phyloP scores from a whole-genome alignment of 345 rosid species.

The Corymbia maculata region DNA sequence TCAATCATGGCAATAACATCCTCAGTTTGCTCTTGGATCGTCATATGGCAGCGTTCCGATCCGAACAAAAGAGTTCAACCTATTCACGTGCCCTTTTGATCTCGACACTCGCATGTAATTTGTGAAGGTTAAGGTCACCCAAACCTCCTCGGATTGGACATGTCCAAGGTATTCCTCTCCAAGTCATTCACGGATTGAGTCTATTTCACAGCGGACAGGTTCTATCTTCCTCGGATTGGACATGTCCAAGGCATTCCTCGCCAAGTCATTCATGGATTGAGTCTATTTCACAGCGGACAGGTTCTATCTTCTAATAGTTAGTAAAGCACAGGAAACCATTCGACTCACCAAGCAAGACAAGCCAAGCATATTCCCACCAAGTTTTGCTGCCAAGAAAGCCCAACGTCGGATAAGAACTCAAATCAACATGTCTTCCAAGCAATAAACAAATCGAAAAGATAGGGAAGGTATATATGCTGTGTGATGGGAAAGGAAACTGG shows the following conservation, averaged over 20 bases:
- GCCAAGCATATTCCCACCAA: not conserved
- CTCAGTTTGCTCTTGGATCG: not conserved
- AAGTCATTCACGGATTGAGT: not conserved
- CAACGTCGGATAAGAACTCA: not conserved
- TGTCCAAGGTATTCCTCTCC: not conserved
- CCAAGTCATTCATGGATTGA: not conserved
- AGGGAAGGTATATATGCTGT: not conserved
- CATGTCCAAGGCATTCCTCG: not conserved
- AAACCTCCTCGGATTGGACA: not conserved
- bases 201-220: not conserved
- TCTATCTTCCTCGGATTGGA: not conserved
- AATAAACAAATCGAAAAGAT: not conserved
- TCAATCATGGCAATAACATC: not conserved
- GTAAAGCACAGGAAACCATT: not conserved
- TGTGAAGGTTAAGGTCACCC: not conserved
- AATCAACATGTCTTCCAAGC: not conserved
- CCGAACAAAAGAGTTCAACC: not conserved
- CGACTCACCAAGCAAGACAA: not conserved
- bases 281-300: not conserved
- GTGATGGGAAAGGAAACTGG: not conserved
- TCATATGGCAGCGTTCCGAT: not conserved
- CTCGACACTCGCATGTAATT: not conserved
- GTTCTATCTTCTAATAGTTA: not conserved
- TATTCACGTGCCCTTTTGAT: not conserved
- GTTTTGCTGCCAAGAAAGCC: not conserved